phyloP scores from a whole-genome alignment of 202 grass and related monocot genomes.

The Zizania palustris region DNA sequence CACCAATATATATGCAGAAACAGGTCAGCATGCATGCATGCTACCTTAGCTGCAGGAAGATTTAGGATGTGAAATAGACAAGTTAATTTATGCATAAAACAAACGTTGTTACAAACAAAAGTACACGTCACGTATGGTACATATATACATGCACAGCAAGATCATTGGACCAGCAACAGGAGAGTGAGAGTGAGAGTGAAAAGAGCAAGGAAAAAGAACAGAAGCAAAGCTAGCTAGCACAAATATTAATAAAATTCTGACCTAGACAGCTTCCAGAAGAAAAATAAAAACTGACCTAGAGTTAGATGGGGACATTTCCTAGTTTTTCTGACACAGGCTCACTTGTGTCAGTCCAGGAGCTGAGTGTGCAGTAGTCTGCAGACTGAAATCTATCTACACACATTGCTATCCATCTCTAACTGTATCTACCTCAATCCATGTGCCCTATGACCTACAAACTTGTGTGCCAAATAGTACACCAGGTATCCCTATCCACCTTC shows the following conservation, averaged over 20 bases:
- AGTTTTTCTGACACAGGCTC: conserved; percentile 57
- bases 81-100: conserved; percentile 42
- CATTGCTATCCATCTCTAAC: conserved; percentile 49
- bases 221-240: conserved; percentile 13
- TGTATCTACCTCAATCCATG: conserved; percentile 55
- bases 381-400: not conserved
- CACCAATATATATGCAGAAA: conserved; percentile 12
- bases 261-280: conserved; percentile 37
- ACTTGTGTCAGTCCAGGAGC: conserved; percentile 32
- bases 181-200: conserved; percentile 39
- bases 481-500: conserved; percentile 36
- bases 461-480: conserved; percentile 51
- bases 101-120: conserved; percentile 38
- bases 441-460: conserved; percentile 45
- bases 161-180: conserved; percentile 9
- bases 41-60: conserved; percentile 32
- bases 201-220: conserved; percentile 40
- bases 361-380: conserved; percentile 30
- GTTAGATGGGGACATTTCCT: conserved; percentile 57
- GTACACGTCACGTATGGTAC: conserved; percentile 7
- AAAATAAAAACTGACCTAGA: conserved; percentile 9
- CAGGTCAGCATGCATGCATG: conserved; percentile 12
- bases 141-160: not conserved
- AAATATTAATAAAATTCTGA: conserved; percentile 49
- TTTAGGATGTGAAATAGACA: conserved; percentile 43